Conservation (phyloP, 352 stramenopile species). For the Pythium scleroteichum region DNA sequence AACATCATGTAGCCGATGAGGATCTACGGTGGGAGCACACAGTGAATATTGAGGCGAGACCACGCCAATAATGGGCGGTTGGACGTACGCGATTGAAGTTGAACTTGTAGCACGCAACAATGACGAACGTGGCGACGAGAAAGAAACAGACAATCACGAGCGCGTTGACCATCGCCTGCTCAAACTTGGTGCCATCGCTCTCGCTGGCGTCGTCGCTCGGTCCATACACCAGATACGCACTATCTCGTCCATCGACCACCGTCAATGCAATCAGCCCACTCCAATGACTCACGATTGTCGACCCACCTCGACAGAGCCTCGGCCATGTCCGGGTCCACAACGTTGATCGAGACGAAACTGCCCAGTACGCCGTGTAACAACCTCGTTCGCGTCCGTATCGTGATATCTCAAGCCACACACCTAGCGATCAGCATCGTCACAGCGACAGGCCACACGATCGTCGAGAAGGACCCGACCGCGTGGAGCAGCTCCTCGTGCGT, state of each 20-base stretch:
- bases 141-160: conserved; percentile 91
- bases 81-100: conserved; percentile 78
- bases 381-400: too few relatives aligned
- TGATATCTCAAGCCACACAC: too few relatives aligned
- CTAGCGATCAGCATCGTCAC: conserved; percentile 83
- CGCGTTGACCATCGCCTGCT: conserved; percentile 83
- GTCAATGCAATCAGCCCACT: not conserved
- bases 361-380: not conserved
- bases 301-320: conserved; percentile 70
- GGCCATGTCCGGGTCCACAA: conserved; percentile 76
- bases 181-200: conserved; percentile 69
- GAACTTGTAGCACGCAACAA: conserved; percentile 91
- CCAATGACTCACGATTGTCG: not conserved
- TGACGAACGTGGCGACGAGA: conserved; percentile 86
- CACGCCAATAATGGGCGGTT: too few relatives aligned
- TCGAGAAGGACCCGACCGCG: conserved; percentile 84
- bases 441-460: conserved; percentile 77
- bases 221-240: conserved; percentile 79
- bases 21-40: conserved; percentile 37
- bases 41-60: too few relatives aligned
- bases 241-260: conserved; percentile 15
- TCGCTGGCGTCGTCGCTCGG: conserved; percentile 52
- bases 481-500: conserved; percentile 84
- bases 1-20: conserved; percentile 91
- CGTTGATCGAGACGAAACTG: conserved; percentile 81